Evolutionary conservation across 2,329 filamentous ascomycete species (phyloP).

Genomic region (Didymella lethalis): DNA sequence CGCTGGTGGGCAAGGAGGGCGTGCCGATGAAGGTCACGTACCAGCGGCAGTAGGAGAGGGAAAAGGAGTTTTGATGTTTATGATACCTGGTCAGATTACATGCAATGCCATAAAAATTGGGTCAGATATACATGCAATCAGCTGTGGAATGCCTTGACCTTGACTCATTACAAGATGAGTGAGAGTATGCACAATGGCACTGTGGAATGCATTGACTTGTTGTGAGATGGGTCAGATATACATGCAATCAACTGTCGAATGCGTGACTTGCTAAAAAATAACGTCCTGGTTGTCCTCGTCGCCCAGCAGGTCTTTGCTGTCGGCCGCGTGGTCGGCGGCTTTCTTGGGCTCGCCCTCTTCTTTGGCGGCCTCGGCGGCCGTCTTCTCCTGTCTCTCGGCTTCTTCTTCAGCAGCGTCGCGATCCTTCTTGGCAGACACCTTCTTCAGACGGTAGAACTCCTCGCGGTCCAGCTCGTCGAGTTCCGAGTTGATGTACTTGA

Average conservation of each 20-base stretch:
- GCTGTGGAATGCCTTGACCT: too few species aligned
- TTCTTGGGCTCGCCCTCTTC: slow-evolving; percentile 19
- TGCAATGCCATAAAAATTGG: background rate
- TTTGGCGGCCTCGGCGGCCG: slow-evolving; percentile 26
- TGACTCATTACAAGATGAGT: too few species aligned
- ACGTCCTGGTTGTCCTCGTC: slow-evolving; percentile 83
- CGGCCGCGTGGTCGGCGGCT: slow-evolving; percentile 48
- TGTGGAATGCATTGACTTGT: too few species aligned
- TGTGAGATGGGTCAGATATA: background rate
- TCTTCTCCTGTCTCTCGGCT: slow-evolving; percentile 47
- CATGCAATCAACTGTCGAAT: slow-evolving; percentile 1
- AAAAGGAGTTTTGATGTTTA: slow-evolving; percentile 34
- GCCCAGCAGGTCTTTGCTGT: slow-evolving; percentile 71
- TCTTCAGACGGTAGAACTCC: slow-evolving; percentile 97
- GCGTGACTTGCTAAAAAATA: slow-evolving; percentile 71
- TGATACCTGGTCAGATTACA: slow-evolving; percentile 1
- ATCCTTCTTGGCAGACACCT: slow-evolving; percentile 78
- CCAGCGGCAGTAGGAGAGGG: slow-evolving; percentile 75
- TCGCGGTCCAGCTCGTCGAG: slow-evolving; percentile 96
- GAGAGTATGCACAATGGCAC: too few species aligned
- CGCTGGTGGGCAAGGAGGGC: slow-evolving; percentile 75
- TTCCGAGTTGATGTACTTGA: slow-evolving; percentile 99
- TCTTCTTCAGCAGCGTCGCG: slow-evolving; percentile 56
- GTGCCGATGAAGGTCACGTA: slow-evolving; percentile 94
- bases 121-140: too few species aligned